Conservation (phyloP, 441 rosid species). For the Erodium moschatum region DNA sequence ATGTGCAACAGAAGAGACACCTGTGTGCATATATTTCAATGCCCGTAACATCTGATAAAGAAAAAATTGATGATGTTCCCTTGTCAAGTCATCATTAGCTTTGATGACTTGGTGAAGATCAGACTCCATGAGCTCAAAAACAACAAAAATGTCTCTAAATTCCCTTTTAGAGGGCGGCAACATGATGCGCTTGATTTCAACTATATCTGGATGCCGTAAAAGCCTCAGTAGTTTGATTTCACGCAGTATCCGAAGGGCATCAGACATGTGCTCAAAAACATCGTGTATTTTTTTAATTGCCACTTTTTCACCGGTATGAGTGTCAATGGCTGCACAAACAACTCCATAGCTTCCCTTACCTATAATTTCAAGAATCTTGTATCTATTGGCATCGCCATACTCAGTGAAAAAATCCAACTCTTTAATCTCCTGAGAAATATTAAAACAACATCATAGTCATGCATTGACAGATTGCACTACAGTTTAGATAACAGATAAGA, state of each 20-base stretch:
- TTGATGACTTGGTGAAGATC: slow-evolving; percentile 98
- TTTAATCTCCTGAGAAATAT: slow-evolving; percentile 41
- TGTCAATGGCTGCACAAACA: slow-evolving; percentile 86
- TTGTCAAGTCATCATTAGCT: slow-evolving; percentile 90
- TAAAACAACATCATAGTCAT: not conserved
- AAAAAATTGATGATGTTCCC: slow-evolving; percentile 90
- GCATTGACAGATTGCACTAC: not conserved
- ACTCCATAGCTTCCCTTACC: slow-evolving; percentile 99
- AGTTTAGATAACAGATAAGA: not conserved
- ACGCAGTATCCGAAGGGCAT: slow-evolving; percentile 77
- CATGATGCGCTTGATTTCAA: slow-evolving; percentile 90
- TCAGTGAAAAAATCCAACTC: slow-evolving; percentile 87
- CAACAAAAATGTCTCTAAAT: slow-evolving; percentile 85
- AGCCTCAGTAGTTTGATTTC: slow-evolving; percentile 86
- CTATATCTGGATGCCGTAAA: slow-evolving; percentile 84
- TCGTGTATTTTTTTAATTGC: slow-evolving; percentile 28
- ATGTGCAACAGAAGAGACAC: slow-evolving; percentile 11
- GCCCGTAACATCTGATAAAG: slow-evolving; percentile 96
- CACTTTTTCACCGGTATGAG: slow-evolving; percentile 25
- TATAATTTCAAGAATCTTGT: slow-evolving; percentile 69
- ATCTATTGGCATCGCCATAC: slow-evolving; percentile 90
- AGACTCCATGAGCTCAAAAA: slow-evolving; percentile 98
- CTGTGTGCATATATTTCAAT: slow-evolving; percentile 40
- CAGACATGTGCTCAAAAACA: slow-evolving; percentile 62
- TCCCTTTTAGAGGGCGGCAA: slow-evolving; percentile 91